Evolutionary conservation across 192 early-diverging fungal genomes (phyloP).

Genomic region (Coemansia asiatica): DNA sequence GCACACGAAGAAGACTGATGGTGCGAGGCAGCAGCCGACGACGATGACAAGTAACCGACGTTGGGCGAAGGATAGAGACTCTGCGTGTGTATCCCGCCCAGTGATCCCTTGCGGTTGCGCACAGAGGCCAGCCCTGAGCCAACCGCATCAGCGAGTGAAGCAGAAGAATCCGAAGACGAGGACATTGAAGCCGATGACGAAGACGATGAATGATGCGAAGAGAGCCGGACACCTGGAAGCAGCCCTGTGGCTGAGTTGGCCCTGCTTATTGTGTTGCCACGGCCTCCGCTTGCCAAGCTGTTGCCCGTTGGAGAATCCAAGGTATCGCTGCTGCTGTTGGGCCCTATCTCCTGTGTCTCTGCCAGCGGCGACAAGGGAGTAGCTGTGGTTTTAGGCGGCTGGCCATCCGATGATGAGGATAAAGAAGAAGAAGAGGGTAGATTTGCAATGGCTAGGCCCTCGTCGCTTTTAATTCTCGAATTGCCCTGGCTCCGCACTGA

Average conservation of each 20-base stretch:
- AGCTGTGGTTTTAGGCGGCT: constrained; percentile 4
- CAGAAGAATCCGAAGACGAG: neutral
- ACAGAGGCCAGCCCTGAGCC: neutral
- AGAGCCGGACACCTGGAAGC: neutral
- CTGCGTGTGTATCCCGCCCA: constrained; percentile 22
- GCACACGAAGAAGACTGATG: constrained; percentile 1
- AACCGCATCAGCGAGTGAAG: neutral
- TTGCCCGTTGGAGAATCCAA: constrained; percentile 10
- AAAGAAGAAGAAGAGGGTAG: neutral
- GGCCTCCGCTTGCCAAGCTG: neutral
- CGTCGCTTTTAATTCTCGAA: constrained; percentile 16
- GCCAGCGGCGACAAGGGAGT: constrained; percentile 39
- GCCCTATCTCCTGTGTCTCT: constrained; percentile 36
- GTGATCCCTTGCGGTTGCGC: constrained; percentile 33
- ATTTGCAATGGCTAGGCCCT: constrained; percentile 30
- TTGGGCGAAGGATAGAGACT: constrained; percentile 4
- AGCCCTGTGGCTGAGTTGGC: constrained; percentile 3
- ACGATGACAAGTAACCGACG: constrained; percentile 15
- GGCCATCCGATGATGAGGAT: neutral
- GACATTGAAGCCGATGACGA: neutral
- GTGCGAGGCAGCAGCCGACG: constrained; percentile 5
- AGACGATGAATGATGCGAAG: neutral
- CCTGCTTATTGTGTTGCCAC: neutral
- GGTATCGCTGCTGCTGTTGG: constrained; percentile 22
- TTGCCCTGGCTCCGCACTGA: constrained; percentile 3